Percentiles rank a stretch among this genome's conserved stretches.
Conservation (phyloP, 139 green algal genomes). For the Monoraphidium neglectum region DNA sequence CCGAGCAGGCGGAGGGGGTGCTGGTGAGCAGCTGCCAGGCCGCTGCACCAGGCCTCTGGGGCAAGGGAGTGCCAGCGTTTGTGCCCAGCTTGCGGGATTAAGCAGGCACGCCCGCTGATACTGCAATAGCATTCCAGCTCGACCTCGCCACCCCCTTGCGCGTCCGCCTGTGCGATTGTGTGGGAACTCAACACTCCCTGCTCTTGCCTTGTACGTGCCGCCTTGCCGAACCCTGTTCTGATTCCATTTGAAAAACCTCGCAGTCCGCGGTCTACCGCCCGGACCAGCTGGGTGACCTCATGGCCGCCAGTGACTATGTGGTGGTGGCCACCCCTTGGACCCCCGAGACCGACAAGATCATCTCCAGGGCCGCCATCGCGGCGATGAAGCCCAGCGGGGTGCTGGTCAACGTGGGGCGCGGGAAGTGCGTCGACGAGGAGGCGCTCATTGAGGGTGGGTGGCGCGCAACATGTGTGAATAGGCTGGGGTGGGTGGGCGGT, state of each 20-base stretch:
- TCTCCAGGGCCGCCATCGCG: conserved; percentile 53
- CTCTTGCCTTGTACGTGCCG: too few relatives aligned
- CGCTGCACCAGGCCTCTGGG: too few relatives aligned
- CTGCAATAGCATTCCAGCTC: too few relatives aligned
- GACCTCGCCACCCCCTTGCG: background rate
- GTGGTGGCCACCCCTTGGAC: conserved; percentile 74
- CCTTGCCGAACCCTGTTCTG: too few relatives aligned
- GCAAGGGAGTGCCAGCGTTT: too few relatives aligned
- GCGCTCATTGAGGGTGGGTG: conserved; percentile 65
- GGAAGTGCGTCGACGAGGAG: conserved; percentile 76
- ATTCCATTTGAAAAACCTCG: background rate
- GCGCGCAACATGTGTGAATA: background rate
- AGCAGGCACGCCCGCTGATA: too few relatives aligned
- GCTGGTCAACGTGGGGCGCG: conserved; percentile 84
- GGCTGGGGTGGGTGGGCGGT: too few relatives aligned
- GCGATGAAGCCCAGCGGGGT: conserved; percentile 72
- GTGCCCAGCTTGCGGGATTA: too few relatives aligned
- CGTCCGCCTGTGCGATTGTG: background rate
- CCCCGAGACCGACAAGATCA: conserved; percentile 59
- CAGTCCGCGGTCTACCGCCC: conserved; percentile 65
- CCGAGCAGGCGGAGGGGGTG: conserved; percentile 51
- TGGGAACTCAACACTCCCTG: background rate
- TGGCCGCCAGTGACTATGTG: conserved; percentile 74
- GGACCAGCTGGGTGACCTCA: conserved; percentile 56
- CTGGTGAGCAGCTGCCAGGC: too few relatives aligned